Base-by-base conservation (phyloP, 2,329 filamentous ascomycete species). In the Calonectria hawksworthii region DNA sequence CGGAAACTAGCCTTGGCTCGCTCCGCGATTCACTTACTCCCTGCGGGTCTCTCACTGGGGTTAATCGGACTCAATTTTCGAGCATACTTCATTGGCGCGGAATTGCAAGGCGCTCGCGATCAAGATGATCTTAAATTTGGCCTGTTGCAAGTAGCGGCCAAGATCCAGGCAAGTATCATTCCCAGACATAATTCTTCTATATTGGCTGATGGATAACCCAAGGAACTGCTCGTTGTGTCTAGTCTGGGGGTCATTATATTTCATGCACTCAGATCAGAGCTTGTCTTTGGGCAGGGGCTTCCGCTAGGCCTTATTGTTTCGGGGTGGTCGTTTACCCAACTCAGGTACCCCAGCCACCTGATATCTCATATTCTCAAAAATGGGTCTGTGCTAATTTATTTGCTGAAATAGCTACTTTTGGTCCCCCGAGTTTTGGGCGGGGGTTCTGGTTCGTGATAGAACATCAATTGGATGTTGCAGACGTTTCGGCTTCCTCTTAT, bases 151-250 rank as follows among this genome's bases (percentile, higher is more conserved):
- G 61, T 76, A 8, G 66, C 66, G 11, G 72, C 74, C 1, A 77
- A 77, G 21, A 32, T 69, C 2, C 74, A 77, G 50, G 63, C 23
- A 32, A 36, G 30, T 14, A 21, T 16, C 6, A 36, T 21, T n/a
- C 30, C 52, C 36, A 11, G 30, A 21, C 13, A 26, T 11, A 5
- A 26, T 34, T n/a, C 10, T 6, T 50, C 18, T 14, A 9, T 51
- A 9, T 8, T 18, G 9, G 3, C 59, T 44, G 6, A 47, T n/a
- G 30, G 18, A 5, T 11, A 11, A 13, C 14, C n/a, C 38, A 51
- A 66, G 63, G 75, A 76, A 26, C 47, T 76, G 28, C 70, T 76
- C 3, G 68, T 77, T 21, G 65, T 77, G 2, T 61, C 68, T 8
- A 76, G 74, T 28, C 9, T 73, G 4, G 34, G 28, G 3, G 41